Evolutionary conservation across 2,329 filamentous ascomycete genomes (phyloP).

Genomic region (Penicillium sp.): DNA sequence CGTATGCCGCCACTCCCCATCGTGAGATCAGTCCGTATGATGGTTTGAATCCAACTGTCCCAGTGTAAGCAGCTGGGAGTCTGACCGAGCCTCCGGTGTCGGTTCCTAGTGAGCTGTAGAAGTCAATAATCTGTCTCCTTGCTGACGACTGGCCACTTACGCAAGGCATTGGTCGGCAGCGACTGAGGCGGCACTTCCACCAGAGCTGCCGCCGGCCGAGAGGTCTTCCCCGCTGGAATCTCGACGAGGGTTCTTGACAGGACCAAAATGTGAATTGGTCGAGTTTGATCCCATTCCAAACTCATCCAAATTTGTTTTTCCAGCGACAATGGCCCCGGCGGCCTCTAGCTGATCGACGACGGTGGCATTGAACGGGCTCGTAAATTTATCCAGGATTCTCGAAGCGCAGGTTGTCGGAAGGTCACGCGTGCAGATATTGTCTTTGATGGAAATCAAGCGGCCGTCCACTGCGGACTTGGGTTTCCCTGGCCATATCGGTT

Average conservation of each 20-base stretch:
- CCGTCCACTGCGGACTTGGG: conserved; percentile 42
- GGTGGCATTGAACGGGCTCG: conserved; percentile 77
- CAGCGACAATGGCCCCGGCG: conserved; percentile 62
- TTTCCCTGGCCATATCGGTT: conserved; percentile 24
- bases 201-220: conserved; percentile 86
- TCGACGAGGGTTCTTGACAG: conserved; percentile 55
- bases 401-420: conserved; percentile 83
- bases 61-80: conserved; percentile 82
- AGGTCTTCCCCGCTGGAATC: conserved; percentile 39
- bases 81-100: conserved; percentile 90
- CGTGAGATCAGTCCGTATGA: conserved; percentile 85
- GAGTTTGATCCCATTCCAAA: conserved; percentile 93
- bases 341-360: conserved; percentile 66
- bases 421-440: conserved; percentile 67
- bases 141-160: conserved; percentile 35
- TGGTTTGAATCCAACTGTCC: conserved; percentile 81
- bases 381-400: conserved; percentile 65
- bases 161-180: conserved; percentile 60
- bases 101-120: conserved; percentile 71
- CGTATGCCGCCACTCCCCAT: conserved; percentile 85
- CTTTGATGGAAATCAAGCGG: conserved; percentile 64
- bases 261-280: conserved; percentile 63
- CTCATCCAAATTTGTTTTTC: conserved; percentile 92
- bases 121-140: neutral
- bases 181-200: conserved; percentile 86